Evolutionary conservation across 257 asterid species (phyloP).

Genomic region (Verbascum thapsus): DNA sequence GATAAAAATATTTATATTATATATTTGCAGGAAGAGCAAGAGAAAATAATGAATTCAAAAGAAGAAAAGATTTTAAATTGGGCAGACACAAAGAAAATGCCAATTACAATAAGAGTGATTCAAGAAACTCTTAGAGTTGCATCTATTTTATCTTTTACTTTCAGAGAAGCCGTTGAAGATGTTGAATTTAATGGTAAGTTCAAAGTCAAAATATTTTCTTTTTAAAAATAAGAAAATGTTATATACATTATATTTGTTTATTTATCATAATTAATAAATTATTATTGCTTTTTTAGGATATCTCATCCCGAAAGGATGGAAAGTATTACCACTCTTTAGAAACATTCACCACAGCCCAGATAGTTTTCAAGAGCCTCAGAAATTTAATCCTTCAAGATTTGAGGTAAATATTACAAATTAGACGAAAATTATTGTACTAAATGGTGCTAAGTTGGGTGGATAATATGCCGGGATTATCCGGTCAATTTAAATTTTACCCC

Average conservation of each 20-base stretch:
- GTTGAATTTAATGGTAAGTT: slow-evolving; percentile 70
- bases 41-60: slow-evolving; percentile 50
- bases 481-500: too few relatives aligned
- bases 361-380: slow-evolving; percentile 91
- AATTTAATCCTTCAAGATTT: slow-evolving; percentile 96
- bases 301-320: slow-evolving; percentile 94
- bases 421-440: too few relatives aligned
- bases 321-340: slow-evolving; percentile 90
- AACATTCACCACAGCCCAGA: too few relatives aligned
- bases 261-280: background rate
- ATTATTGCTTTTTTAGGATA: slow-evolving; percentile 50
- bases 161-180: too few relatives aligned
- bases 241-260: background rate
- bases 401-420: slow-evolving; percentile 71
- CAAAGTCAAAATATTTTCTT: too few relatives aligned
- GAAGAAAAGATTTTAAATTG: slow-evolving; percentile 49
- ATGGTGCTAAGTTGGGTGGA: too few relatives aligned
- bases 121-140: too few relatives aligned
- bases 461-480: too few relatives aligned
- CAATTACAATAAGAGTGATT: slow-evolving; percentile 63
- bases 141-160: too few relatives aligned
- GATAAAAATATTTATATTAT: too few relatives aligned
- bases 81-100: slow-evolving; percentile 72
- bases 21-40: slow-evolving; percentile 71
- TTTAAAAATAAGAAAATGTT: too few relatives aligned